Percentiles rank a stretch among this genome's conserved stretches.
These are phyloP conservation scores for Phyllosticta capitalensis DNA, from an alignment of 2,329 filamentous ascomycete genomes.

Conservation along the genomic window DNA sequence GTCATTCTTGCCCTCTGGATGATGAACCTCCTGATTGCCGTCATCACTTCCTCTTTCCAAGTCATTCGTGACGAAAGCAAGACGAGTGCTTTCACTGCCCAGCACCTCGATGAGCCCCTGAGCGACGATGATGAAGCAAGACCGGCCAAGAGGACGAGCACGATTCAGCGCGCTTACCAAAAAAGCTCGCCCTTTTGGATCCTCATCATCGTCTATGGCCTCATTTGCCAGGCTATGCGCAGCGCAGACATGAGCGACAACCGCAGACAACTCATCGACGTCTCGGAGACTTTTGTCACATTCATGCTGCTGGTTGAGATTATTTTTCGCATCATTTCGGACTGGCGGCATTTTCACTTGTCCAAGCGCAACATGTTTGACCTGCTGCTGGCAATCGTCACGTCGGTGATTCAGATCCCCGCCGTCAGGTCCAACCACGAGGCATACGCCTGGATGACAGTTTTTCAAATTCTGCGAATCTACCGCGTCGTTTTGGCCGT, in stretches of 20 bases:
- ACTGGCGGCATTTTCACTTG: constrained; percentile 73
- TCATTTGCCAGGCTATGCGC: constrained; percentile 69
- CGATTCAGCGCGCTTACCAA: constrained; percentile 62
- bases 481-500: constrained; percentile 89
- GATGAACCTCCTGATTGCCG: constrained; percentile 86
- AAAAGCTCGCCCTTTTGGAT: constrained; percentile 73
- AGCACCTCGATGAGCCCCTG: constrained; percentile 46
- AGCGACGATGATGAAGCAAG: constrained; percentile 23
- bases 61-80: constrained; percentile 95
- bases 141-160: constrained; percentile 33
- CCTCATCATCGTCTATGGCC: constrained; percentile 64
- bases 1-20: constrained; percentile 95
- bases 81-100: constrained; percentile 80
- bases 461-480: constrained; percentile 86
- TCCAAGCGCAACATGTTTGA: constrained; percentile 72
- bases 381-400: constrained; percentile 68
- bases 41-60: constrained; percentile 97
- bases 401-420: constrained; percentile 77
- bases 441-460: constrained; percentile 75
- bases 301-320: constrained; percentile 75
- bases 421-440: constrained; percentile 55
- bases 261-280: constrained; percentile 55
- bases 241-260: constrained; percentile 63
- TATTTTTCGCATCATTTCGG: constrained; percentile 61
- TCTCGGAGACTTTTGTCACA: constrained; percentile 67